Conservation (phyloP, 73 alveolate species). For the Paramecium octaurelia region DNA sequence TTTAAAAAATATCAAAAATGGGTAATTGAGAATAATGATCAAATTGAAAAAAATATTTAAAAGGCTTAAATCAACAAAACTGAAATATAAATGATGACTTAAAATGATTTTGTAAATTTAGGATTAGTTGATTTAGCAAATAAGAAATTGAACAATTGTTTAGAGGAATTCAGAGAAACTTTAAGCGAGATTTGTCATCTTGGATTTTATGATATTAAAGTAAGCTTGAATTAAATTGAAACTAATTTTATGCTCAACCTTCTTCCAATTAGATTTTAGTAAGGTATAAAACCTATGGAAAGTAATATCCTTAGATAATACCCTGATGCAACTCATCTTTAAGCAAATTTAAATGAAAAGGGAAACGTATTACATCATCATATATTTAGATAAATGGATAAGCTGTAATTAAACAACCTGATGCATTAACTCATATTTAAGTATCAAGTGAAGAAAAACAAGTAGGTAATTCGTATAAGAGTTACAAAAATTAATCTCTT, state of each 20-base stretch:
- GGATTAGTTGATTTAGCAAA: not conserved
- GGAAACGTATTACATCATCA: not conserved
- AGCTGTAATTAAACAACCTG: not conserved
- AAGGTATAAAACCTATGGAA: not conserved
- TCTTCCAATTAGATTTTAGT: not conserved
- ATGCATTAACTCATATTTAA: not conserved
- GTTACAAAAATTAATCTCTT: not conserved
- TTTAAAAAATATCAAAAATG: not conserved
- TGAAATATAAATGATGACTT: not conserved
- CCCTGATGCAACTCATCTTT: not conserved
- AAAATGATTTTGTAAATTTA: not conserved
- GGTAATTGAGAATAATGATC: not conserved
- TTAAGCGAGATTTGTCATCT: not conserved
- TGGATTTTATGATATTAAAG: not conserved
- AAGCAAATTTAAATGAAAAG: not conserved
- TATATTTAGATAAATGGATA: not conserved
- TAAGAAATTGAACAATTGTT: not conserved
- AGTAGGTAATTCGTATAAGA: not conserved
- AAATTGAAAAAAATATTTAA: not conserved
- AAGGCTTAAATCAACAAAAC: not conserved
- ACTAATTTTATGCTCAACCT: not conserved
- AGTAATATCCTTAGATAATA: too few species aligned
- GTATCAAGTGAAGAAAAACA: not conserved
- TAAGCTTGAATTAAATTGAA: not conserved
- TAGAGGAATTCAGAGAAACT: not conserved